Conservation (phyloP, 2,329 filamentous ascomycete genomes). For the Epicoccum sorghinum region DNA sequence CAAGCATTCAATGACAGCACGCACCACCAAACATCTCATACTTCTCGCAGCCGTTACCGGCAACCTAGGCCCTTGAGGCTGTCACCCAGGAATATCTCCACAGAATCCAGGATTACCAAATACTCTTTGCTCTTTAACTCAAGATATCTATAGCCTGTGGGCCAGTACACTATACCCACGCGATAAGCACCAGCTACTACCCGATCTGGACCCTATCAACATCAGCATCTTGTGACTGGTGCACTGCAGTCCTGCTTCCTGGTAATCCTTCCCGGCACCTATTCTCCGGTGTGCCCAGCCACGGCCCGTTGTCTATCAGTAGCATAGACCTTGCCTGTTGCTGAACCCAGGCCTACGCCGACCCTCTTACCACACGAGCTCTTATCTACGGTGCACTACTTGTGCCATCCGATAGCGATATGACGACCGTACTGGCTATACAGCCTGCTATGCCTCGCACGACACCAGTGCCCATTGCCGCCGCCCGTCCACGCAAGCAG, state of each 20-base stretch:
- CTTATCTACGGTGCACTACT: slow-evolving; percentile 38
- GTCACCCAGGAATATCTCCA: slow-evolving; percentile 11
- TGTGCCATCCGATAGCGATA: slow-evolving; percentile 40
- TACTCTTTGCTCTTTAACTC: slow-evolving; percentile 29
- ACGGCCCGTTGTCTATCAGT: slow-evolving; percentile 38
- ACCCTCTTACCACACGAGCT: slow-evolving; percentile 27
- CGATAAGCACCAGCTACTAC: slow-evolving; percentile 44
- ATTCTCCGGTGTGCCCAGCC: slow-evolving; percentile 33
- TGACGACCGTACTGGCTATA: slow-evolving; percentile 57
- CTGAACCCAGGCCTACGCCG: slow-evolving; percentile 26
- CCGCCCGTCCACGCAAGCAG: slow-evolving; percentile 51
- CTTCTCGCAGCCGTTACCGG: slow-evolving; percentile 49
- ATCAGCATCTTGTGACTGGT: slow-evolving; percentile 39
- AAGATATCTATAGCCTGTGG: slow-evolving; percentile 29
- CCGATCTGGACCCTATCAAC: slow-evolving; percentile 37
- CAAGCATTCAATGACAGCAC: slow-evolving; percentile 51
- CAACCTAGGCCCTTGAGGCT: slow-evolving; percentile 43
- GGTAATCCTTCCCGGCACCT: slow-evolving; percentile 22
- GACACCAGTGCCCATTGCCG: slow-evolving; percentile 53
- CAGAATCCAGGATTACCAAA: slow-evolving; percentile 24
- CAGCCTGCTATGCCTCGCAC: slow-evolving; percentile 54
- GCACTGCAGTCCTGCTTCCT: slow-evolving; percentile 23
- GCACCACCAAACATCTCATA: slow-evolving; percentile 51
- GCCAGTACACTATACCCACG: slow-evolving; percentile 40
- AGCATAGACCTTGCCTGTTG: slow-evolving; percentile 29